Conservation (phyloP, 176 grass and related monocot species). For the Dendrocalamus sinicus region DNA sequence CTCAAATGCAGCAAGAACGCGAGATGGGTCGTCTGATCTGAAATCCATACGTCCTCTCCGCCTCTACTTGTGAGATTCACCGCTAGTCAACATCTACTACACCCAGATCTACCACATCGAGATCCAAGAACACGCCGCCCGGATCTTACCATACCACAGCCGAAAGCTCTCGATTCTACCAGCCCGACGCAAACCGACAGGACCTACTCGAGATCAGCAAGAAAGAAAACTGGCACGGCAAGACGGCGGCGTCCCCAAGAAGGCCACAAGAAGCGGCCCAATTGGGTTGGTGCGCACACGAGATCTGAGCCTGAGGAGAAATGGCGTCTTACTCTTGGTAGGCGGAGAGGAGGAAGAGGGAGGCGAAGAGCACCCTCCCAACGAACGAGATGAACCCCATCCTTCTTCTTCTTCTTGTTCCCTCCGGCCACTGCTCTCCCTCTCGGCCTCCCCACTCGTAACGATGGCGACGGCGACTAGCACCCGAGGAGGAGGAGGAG, state of each 20-base stretch:
- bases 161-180: background rate
- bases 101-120: constrained; percentile 24
- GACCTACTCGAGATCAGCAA: background rate
- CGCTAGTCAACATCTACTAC: background rate
- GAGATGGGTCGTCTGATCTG: background rate
- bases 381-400: constrained; percentile 84
- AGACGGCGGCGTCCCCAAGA: background rate
- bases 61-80: background rate
- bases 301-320: background rate
- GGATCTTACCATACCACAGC: constrained; percentile 12
- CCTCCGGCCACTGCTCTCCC: background rate
- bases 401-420: background rate
- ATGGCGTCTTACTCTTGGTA: constrained; percentile 65
- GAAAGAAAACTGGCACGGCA: background rate
- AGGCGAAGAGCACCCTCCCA: constrained; percentile 77
- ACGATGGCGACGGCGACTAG: background rate
- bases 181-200: background rate
- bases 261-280: background rate
- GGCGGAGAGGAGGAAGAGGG: constrained; percentile 79
- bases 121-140: constrained; percentile 3
- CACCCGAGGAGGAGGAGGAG: background rate
- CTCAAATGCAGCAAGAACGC: background rate
- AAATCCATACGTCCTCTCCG: background rate
- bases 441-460: background rate
- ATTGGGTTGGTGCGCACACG: background rate